Conservation (phyloP, 495 filamentous ascomycete species). For the Hamigera avellanea region DNA sequence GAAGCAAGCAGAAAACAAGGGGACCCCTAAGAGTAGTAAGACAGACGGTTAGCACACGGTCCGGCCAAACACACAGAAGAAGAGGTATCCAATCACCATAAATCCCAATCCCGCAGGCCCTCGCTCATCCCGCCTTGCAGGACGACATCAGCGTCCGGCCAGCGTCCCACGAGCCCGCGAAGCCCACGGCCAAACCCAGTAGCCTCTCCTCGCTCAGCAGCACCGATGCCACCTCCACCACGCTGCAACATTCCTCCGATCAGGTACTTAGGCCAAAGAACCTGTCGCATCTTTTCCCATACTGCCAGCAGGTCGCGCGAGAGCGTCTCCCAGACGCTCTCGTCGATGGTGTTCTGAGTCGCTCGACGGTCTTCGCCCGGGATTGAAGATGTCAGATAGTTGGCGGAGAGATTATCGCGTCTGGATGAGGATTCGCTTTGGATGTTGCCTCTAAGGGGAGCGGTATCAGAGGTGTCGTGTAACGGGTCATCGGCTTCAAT, state of each 20-base stretch:
- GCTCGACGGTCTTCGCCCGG: constrained; percentile 92
- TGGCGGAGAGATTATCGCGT: constrained; percentile 31
- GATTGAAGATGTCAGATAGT: constrained; percentile 78
- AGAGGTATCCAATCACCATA: constrained; percentile 47
- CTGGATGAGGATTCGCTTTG: constrained; percentile 36
- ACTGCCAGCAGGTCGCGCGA: constrained; percentile 83
- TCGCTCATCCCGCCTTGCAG: constrained; percentile 73
- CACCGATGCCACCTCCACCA: constrained; percentile 59
- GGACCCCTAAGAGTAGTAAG: constrained; percentile 49
- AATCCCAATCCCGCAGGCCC: constrained; percentile 88
- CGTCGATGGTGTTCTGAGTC: constrained; percentile 88
- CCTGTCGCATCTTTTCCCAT: constrained; percentile 95
- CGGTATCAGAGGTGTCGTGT: constrained; percentile 52
- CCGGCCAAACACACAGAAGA: not conserved
- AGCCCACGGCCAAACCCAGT: constrained; percentile 50
- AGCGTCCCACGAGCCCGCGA: constrained; percentile 52
- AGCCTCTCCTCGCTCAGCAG: constrained; percentile 52
- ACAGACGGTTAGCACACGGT: constrained; percentile 1
- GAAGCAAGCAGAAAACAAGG: constrained; percentile 77
- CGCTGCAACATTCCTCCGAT: constrained; percentile 57
- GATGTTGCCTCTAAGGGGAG: constrained; percentile 74
- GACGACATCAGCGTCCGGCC: constrained; percentile 61
- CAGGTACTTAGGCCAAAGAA: constrained; percentile 93
- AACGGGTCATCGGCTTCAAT: constrained; percentile 93
- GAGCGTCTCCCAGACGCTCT: constrained; percentile 91